phyloP scores from a whole-genome alignment of 2,329 filamentous ascomycete species.

The Diaporthe nobilis region DNA sequence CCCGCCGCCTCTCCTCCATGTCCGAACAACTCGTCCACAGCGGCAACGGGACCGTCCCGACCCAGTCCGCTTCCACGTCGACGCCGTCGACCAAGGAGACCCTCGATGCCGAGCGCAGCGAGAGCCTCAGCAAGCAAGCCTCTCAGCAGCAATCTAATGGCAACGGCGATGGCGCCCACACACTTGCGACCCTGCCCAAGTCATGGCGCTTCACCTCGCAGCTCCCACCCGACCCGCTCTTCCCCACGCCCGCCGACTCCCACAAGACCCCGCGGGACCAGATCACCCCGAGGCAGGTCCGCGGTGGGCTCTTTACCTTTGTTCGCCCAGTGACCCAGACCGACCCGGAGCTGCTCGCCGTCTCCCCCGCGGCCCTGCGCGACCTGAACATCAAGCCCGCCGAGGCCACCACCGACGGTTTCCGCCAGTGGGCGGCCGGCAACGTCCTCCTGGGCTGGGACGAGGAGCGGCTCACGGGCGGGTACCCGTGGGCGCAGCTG shows the following conservation, averaged over 20 bases:
- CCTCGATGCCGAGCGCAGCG: slow-evolving; percentile 20
- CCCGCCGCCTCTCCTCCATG: slow-evolving; percentile 35
- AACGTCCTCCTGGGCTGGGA: slow-evolving; percentile 87
- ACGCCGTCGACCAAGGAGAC: slow-evolving; percentile 19
- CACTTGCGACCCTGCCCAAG: slow-evolving; percentile 72
- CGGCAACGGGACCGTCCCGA: slow-evolving; percentile 36
- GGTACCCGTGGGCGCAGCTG: slow-evolving; percentile 98
- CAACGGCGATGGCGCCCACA: slow-evolving; percentile 52
- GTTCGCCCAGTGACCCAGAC: slow-evolving; percentile 83
- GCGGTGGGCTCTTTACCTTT: slow-evolving; percentile 88
- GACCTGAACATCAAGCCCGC: slow-evolving; percentile 82
- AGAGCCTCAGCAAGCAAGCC: slow-evolving; percentile 33
- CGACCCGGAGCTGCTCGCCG: slow-evolving; percentile 83
- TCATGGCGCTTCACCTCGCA: slow-evolving; percentile 75
- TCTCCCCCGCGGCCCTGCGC: slow-evolving; percentile 82
- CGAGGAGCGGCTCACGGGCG: slow-evolving; percentile 73
- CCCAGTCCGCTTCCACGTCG: not conserved
- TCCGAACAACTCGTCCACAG: slow-evolving; percentile 37
- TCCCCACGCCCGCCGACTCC: slow-evolving; percentile 84
- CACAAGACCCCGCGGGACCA: slow-evolving; percentile 84
- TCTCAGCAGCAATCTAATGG: slow-evolving; percentile 46
- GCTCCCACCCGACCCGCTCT: slow-evolving; percentile 82
- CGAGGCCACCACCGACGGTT: slow-evolving; percentile 80
- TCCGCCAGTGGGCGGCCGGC: slow-evolving; percentile 83
- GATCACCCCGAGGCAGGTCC: slow-evolving; percentile 86